Conservation (phyloP, 75 land plant species). For the Pinus taeda region DNA sequence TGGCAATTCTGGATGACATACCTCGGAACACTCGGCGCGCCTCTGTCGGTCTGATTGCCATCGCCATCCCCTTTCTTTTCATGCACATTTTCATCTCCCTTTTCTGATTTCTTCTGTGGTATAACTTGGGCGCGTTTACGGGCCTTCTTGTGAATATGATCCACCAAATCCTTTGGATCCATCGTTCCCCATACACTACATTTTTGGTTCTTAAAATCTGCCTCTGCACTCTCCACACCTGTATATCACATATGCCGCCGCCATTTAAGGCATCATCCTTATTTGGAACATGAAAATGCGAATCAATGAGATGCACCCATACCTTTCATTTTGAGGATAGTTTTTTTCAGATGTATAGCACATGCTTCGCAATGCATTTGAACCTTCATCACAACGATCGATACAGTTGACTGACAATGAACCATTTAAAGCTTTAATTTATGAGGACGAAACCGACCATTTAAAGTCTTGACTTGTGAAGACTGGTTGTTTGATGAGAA, state of each 20-base stretch:
- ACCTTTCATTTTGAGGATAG: constrained; percentile 16
- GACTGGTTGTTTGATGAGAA: background rate
- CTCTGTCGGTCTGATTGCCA: background rate
- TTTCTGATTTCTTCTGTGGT: constrained; percentile 26
- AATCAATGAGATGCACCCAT: background rate
- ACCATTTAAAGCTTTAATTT: background rate
- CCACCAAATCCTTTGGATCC: constrained; percentile 61
- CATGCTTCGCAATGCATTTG: constrained; percentile 19
- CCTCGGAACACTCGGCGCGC: background rate
- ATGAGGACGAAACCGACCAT: background rate
- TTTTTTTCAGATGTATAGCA: constrained; percentile 4
- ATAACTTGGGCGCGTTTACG: constrained; percentile 43
- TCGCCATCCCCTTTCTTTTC: background rate
- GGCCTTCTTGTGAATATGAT: constrained; percentile 51
- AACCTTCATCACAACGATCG: constrained; percentile 18
- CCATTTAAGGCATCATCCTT: background rate
- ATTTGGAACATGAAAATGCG: no score
- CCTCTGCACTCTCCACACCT: constrained; percentile 60
- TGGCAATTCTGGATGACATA: constrained; percentile 19
- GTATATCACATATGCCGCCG: background rate
- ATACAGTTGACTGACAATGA: constrained; percentile 29
- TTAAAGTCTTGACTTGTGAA: background rate
- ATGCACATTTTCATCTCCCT: constrained; percentile 5
- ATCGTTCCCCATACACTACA: constrained; percentile 62
- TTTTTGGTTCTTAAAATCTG: constrained; percentile 50